Conservation (phyloP, 768 basidiomycete species). For the Vararia minispora region DNA sequence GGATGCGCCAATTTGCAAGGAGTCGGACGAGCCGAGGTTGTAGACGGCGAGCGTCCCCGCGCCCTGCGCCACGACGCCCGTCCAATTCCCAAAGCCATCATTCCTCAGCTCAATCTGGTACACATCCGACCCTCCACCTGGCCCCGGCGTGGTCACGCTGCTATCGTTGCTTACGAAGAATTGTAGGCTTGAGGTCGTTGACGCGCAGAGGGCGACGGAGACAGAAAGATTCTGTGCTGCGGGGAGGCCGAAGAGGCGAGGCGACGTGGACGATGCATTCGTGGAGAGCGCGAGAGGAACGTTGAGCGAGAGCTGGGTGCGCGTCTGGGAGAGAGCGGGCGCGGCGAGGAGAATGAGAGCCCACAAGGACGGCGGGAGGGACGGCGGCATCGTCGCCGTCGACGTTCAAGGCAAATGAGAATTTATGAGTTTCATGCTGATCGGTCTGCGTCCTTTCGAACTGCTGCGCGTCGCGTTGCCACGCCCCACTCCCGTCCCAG, state of each 20-base stretch:
- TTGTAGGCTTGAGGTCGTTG: not conserved
- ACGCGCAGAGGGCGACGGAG: conserved; percentile 1
- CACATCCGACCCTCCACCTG: conserved; percentile 27
- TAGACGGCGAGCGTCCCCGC: conserved; percentile 40
- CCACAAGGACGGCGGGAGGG: no score
- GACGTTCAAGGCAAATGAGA: no score
- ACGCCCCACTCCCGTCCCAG: no score
- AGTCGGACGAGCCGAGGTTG: conserved; percentile 20
- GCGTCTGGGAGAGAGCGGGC: no score
- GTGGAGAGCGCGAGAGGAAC: not conserved
- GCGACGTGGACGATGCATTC: not conserved
- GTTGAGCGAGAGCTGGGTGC: conserved; percentile 6
- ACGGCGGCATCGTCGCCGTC: no score
- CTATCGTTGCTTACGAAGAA: conserved; percentile 50
- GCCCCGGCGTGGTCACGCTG: conserved; percentile 24
- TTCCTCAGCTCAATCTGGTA: conserved; percentile 34
- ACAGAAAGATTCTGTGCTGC: no score
- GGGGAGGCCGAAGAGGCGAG: no score
- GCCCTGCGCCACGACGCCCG: conserved; percentile 32
- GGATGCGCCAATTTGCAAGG: conserved; percentile 55
- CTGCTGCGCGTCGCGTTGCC: no score
- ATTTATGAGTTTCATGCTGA: no score
- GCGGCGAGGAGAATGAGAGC: no score
- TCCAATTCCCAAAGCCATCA: conserved; percentile 43
- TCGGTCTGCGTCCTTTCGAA: no score